Conservation (phyloP, 306 rosid species). For the Quercus dentata region DNA sequence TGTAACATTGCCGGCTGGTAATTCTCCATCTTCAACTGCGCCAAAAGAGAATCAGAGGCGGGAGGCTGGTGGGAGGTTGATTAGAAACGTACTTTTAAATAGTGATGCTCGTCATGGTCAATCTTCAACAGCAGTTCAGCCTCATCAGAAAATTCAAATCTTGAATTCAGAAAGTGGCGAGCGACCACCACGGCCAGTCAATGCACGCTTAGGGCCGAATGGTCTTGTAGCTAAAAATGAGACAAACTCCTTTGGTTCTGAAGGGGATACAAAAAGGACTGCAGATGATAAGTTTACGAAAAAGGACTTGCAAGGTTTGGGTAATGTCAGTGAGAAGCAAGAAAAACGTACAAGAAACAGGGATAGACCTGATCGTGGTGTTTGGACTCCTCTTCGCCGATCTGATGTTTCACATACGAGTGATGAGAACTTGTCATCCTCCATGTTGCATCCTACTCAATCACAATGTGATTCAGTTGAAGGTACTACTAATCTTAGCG, state of each 20-base stretch:
- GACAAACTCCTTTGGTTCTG: slow-evolving; percentile 41
- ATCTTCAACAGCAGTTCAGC: slow-evolving; percentile 32
- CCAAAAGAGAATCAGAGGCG: slow-evolving; percentile 72
- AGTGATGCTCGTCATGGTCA: slow-evolving; percentile 70
- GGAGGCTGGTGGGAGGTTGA: slow-evolving; percentile 70
- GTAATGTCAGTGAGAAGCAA: slow-evolving; percentile 54
- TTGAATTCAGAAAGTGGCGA: slow-evolving; percentile 62
- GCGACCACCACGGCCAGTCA: slow-evolving; percentile 45
- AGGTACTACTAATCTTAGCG: slow-evolving; percentile 38
- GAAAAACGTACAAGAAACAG: slow-evolving; percentile 84
- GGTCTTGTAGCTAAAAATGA: slow-evolving; percentile 46
- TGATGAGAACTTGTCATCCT: slow-evolving; percentile 47
- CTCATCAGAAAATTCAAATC: slow-evolving; percentile 64
- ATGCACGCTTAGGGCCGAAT: slow-evolving; percentile 48
- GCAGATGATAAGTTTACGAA: slow-evolving; percentile 51
- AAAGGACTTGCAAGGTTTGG: slow-evolving; percentile 51
- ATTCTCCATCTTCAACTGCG: slow-evolving; percentile 45
- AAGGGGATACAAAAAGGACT: slow-evolving; percentile 59
- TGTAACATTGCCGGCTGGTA: slow-evolving; percentile 33
- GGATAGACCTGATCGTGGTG: slow-evolving; percentile 98
- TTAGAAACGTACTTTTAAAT: slow-evolving; percentile 70
- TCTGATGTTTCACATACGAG: slow-evolving; percentile 55
- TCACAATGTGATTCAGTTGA: slow-evolving; percentile 53
- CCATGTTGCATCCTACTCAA: slow-evolving; percentile 37
- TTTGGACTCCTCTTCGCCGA: slow-evolving; percentile 94